Conservation (phyloP, 73 alveolate genomes). For the Symbiodinium pilosum region DNA sequence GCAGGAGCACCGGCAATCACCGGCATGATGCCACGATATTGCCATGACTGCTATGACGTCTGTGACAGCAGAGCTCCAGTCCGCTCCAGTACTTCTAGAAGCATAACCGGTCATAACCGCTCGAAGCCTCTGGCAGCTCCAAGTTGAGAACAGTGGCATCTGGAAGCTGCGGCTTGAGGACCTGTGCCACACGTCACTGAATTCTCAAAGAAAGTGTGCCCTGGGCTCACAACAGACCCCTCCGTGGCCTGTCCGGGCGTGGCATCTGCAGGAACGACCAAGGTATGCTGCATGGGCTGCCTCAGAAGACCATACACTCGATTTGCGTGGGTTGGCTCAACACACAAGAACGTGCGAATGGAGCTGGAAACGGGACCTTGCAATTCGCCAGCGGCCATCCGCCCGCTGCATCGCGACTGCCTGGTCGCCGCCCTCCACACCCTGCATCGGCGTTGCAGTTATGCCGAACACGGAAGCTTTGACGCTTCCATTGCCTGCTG, state of each 20-base stretch:
- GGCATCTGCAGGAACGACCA: slow-evolving; percentile 26
- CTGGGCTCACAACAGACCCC: no score
- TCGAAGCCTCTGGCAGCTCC: slow-evolving; percentile 1
- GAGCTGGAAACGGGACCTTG: background rate
- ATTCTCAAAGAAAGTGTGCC: no score
- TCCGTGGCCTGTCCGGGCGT: background rate
- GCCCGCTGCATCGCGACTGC: slow-evolving; percentile 47
- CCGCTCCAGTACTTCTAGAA: background rate
- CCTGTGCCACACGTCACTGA: background rate
- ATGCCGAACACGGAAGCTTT: no score
- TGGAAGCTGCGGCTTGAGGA: slow-evolving; percentile 41
- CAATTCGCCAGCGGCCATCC: slow-evolving; percentile 41
- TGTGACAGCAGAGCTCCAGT: no score
- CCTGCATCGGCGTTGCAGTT: no score
- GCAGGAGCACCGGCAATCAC: background rate
- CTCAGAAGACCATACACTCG: background rate
- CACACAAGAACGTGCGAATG: no score
- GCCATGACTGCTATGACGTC: background rate
- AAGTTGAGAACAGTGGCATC: slow-evolving; percentile 44
- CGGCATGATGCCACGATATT: background rate
- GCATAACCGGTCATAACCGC: background rate
- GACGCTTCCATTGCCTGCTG: no score
- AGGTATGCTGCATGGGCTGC: slow-evolving; percentile 10
- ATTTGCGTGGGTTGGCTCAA: no score
- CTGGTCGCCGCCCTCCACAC: slow-evolving; percentile 11